Evolutionary conservation across 2,329 filamentous ascomycete genomes (phyloP), one percentile per base, ranked within the genome.

Genomic region (Verticillium tricorpus): DNA sequence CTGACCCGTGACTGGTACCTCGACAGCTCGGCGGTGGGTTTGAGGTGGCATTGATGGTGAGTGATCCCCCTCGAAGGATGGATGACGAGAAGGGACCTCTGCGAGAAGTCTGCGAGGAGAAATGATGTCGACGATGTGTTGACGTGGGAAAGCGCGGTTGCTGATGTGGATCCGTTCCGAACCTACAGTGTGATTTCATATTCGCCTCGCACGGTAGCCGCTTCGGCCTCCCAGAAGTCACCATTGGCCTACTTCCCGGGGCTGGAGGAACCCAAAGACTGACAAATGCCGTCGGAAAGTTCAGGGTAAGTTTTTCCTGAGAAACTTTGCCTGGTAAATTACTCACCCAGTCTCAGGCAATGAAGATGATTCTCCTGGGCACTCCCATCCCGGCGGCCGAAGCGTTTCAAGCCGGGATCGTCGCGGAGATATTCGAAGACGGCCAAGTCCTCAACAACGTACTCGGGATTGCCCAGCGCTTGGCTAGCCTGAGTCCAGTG

Each of bases 1-100:
- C 45, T 52, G 9, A 52, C 19, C n/a, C 8, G n/a, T 5, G 32
- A 32, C 28, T 34, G 28, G 37, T 37, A 11, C 25, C 25, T 19
- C 60, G n/a, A 57, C 54, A 15, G 78, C 75, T 82, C 19, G 80
- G 80, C 31, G 80, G 80, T 8, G 80, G 80, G 5, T 82, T 81
- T 59, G 80, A 82, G 62, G 66, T 82, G 35, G 79, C 78, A 7
- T 71, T 82, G 39, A 76, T 77, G 67, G 77, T 80, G 22, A 28
- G 56, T 58, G 25, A 45, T 22, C 45, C 45, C 7, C 12, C n/a
- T 7, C 3, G 19, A 19, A 52, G 19, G 19, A 22, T 8, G 45
- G 7, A 25, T 22, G 8, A 11, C 4, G n/a, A 14, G 45, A 8
- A 11, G 11, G 15, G 54, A 32, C 28, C 28, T 28, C 28, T 5